Base-by-base conservation (phyloP, 1,284 basidiomycete genomes). In the Singerocomus inundabilis region DNA sequence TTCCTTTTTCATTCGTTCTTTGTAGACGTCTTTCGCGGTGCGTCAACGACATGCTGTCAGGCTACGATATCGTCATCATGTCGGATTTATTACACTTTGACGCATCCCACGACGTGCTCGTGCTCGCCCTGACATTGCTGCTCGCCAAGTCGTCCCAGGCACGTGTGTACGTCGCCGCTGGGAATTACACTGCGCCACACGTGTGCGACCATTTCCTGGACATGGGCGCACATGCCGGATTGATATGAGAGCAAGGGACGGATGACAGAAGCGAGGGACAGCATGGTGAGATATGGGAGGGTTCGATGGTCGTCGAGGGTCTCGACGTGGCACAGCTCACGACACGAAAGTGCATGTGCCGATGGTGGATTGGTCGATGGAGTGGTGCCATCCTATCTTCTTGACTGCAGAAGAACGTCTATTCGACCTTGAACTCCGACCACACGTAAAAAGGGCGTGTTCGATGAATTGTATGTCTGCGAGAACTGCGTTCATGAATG, bases 51-150 rank as follows among this genome's bases (percentile, higher is more conserved):
- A 46, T 53, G 59, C 50, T 62, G 21, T 16, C 44, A 33, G 75
- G 79, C 24, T 87, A 75, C 61, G 82, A 87, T 57, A 60, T 78
- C 28, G 71, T 87, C 41, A 75, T 88, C 53, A 73, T 87, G 46
- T 88, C 83, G 4, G 84, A 88, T 67, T 71, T 89, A 12, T 73
- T 88, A 18, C 83, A 86, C 63, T 87, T 88, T 59, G 71, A 80
- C 60, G 60, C 61, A 47, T 84, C 81, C 34, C 85, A 88, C 62
- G 72, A 72, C 52, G 75, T 66, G n/a, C 74, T 86, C 35, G 59
- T 87, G 30, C 56, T 64, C 7, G 82, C 84, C 3, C 64, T 83
- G 12, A 58, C 57, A 0, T 59, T 67, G 18, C 73, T 87, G 26
- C 76, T 88, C 8, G 64, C 70, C n/a, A 73, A 67, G 36, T 61